Evolutionary conservation across 805 yeast species (phyloP).

Genomic region (Ogataea pini): DNA sequence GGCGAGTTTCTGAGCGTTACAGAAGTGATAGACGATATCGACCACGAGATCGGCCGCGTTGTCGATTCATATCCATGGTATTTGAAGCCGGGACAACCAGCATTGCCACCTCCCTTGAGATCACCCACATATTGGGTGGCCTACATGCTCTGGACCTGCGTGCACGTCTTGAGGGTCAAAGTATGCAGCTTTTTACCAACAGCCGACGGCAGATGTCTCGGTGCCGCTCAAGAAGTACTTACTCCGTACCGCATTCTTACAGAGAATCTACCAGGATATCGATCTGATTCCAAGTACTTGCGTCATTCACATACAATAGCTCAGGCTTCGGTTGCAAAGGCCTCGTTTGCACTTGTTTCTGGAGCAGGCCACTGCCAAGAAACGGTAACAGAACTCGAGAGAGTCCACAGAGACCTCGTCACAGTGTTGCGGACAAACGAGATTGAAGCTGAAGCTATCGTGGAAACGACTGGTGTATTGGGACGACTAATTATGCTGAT

Average conservation of each 20-base stretch:
- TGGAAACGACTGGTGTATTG: neutral
- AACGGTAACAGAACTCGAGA: neutral
- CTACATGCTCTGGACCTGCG: conserved; percentile 25
- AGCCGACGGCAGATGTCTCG: neutral
- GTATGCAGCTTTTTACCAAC: conserved; percentile 7
- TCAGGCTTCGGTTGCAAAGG: neutral
- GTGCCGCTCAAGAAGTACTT: neutral
- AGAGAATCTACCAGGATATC: neutral
- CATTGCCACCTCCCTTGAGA: conserved; percentile 17
- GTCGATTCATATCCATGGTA: conserved; percentile 10
- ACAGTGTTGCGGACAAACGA: neutral
- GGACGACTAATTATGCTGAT: neutral
- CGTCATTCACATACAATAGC: neutral
- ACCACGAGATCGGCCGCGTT: neutral
- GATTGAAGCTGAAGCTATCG: neutral
- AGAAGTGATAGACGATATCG: neutral
- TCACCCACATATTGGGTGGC: conserved; percentile 27
- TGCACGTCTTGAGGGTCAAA: conserved; percentile 21
- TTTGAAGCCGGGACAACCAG: conserved; percentile 3
- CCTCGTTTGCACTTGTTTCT: conserved; percentile 1
- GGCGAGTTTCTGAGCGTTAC: conserved; percentile 7
- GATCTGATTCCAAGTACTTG: neutral
- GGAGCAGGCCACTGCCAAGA: neutral
- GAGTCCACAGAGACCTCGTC: neutral
- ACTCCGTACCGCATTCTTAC: neutral